A percentile compares a stretch with the other conserved stretches of the same genome.
Evolutionary conservation across 139 green algal species (phyloP).

Genomic region (Coelastrella sp.): DNA sequence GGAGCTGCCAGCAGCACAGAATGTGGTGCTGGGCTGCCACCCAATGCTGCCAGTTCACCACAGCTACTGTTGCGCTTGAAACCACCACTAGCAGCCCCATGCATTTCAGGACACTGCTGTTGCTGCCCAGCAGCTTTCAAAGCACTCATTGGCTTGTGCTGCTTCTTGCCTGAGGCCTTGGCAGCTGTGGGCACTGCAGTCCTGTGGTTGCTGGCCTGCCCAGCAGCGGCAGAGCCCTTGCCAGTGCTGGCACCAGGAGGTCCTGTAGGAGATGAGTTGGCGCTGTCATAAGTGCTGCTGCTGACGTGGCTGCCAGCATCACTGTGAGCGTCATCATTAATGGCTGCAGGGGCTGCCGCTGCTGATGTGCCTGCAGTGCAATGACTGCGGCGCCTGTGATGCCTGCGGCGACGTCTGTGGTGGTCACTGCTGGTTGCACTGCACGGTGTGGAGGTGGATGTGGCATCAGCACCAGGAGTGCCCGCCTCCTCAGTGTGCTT

Average conservation of each 20-base stretch:
- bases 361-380: background rate
- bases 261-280: background rate
- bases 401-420: background rate
- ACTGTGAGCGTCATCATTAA: conserved; percentile 10
- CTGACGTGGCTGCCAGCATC: conserved; percentile 38
- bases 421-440: conserved; percentile 18
- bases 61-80: conserved; percentile 48
- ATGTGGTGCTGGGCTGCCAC: conserved; percentile 4
- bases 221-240: background rate
- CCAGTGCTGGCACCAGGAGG: background rate
- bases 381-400: conserved; percentile 7
- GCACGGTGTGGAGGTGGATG: background rate
- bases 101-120: background rate
- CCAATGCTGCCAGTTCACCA: conserved; percentile 31
- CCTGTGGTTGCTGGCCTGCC: conserved; percentile 1
- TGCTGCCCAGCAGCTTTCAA: background rate
- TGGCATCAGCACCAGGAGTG: background rate
- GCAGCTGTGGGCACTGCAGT: background rate
- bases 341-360: background rate
- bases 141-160: background rate
- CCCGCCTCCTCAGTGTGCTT: background rate
- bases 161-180: background rate
- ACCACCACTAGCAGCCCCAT: background rate
- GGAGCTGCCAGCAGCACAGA: conserved; percentile 9
- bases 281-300: conserved; percentile 39